Evolutionary conservation across 2,329 filamentous ascomycete genomes (phyloP).

Genomic region (Albifimbria verrucaria): DNA sequence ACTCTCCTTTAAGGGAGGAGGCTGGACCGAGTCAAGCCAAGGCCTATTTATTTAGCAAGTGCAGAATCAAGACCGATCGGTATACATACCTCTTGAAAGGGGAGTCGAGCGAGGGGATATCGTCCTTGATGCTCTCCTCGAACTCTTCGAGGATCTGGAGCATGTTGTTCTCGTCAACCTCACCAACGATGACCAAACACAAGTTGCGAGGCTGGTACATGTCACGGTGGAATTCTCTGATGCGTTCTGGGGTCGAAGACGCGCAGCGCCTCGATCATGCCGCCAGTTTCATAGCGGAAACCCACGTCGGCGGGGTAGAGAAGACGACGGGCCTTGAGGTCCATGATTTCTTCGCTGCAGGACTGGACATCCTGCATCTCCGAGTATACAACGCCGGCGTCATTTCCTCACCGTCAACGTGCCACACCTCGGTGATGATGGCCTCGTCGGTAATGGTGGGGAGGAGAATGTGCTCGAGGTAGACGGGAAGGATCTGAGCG

Average conservation of each 20-base stretch:
- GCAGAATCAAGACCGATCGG: neutral
- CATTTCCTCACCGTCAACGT: slow-evolving; percentile 88
- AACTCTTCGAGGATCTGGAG: slow-evolving; percentile 81
- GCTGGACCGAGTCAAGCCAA: slow-evolving; percentile 85
- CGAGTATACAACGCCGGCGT: slow-evolving; percentile 96
- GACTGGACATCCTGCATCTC: slow-evolving; percentile 98
- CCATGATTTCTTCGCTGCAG: slow-evolving; percentile 79
- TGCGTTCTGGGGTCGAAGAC: slow-evolving; percentile 83
- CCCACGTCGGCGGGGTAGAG: slow-evolving; percentile 87
- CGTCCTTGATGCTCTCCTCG: slow-evolving; percentile 78
- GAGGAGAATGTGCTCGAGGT: slow-evolving; percentile 88
- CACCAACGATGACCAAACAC: slow-evolving; percentile 86
- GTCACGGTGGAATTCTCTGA: slow-evolving; percentile 88
- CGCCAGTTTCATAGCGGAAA: slow-evolving; percentile 97
- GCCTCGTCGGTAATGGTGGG: slow-evolving; percentile 90
- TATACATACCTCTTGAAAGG: slow-evolving; percentile 64
- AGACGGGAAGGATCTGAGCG: slow-evolving; percentile 88
- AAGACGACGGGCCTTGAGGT: slow-evolving; percentile 72
- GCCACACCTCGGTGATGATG: slow-evolving; percentile 94
- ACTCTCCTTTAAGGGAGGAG: slow-evolving; percentile 68
- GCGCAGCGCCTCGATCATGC: slow-evolving; percentile 88
- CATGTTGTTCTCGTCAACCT: slow-evolving; percentile 79
- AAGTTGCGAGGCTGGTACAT: slow-evolving; percentile 99
- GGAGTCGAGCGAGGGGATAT: slow-evolving; percentile 70
- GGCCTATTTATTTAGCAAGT: slow-evolving; percentile 42